Evolutionary conservation across 805 yeast species (phyloP).

Genomic region (Ogataea kodamae): DNA sequence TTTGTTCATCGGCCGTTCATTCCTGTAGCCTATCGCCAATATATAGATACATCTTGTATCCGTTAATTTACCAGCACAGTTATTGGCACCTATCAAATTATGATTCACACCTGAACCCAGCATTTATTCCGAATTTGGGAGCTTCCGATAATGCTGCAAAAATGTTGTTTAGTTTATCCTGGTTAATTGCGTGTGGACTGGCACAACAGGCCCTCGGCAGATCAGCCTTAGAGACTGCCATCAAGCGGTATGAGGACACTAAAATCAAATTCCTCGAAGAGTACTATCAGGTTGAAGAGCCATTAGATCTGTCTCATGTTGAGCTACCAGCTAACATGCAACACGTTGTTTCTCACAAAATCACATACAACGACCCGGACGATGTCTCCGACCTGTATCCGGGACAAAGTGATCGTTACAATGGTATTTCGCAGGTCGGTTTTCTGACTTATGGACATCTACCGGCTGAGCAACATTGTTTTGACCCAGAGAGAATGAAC

Average conservation of each 20-base stretch:
- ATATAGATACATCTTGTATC: too few relatives aligned
- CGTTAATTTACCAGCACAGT: too few relatives aligned
- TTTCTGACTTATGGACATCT: slow-evolving; percentile 20
- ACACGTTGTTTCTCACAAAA: slow-evolving; percentile 7
- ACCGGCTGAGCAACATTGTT: slow-evolving; percentile 15
- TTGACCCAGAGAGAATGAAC: slow-evolving; percentile 10
- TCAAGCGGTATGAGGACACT: slow-evolving; percentile 12
- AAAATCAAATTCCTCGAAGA: slow-evolving; percentile 20
- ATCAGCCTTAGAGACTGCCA: too few relatives aligned
- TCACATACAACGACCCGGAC: slow-evolving; percentile 20
- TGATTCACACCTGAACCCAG: too few relatives aligned
- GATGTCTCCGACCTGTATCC: slow-evolving; percentile 22
- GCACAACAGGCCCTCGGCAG: slow-evolving; percentile 4
- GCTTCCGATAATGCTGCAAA: too few relatives aligned
- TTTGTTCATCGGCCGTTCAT: too few relatives aligned
- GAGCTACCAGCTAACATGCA: slow-evolving; percentile 12
- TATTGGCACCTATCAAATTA: too few relatives aligned
- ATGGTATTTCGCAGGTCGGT: slow-evolving; percentile 21
- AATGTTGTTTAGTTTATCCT: too few relatives aligned
- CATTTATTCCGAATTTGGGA: too few relatives aligned
- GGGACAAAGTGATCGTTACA: slow-evolving; percentile 22
- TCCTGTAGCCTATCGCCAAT: too few relatives aligned
- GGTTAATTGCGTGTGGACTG: too few relatives aligned
- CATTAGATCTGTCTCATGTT: slow-evolving; percentile 6
- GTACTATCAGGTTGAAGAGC: slow-evolving; percentile 15